Evolutionary conservation across 2,329 filamentous ascomycete species (phyloP).

Genomic region (Leptosphaerulina australis): DNA sequence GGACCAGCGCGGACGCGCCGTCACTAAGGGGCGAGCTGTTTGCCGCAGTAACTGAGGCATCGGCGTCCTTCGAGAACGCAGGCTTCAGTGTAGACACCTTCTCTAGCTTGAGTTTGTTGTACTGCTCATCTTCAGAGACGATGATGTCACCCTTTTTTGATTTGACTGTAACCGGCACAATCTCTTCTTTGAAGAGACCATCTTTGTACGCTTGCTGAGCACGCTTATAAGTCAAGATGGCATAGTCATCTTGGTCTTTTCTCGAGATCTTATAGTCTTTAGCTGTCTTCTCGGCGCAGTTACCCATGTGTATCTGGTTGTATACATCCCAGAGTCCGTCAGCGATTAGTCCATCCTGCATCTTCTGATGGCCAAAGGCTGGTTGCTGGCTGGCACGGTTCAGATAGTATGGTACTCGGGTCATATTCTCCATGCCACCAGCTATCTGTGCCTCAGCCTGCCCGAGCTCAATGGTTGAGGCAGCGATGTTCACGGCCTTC

Average conservation of each 20-base stretch:
- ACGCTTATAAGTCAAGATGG: constrained; percentile 85
- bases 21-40: constrained; percentile 96
- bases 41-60: constrained; percentile 90
- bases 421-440: constrained; percentile 99
- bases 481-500: constrained; percentile 88
- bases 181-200: constrained; percentile 84
- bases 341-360: constrained; percentile 92
- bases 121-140: constrained; percentile 85
- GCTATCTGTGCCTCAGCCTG: constrained; percentile 87
- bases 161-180: constrained; percentile 85
- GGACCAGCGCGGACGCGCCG: constrained; percentile 85
- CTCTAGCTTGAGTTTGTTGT: constrained; percentile 82
- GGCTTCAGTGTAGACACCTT: constrained; percentile 88
- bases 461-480: constrained; percentile 92
- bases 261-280: constrained; percentile 83
- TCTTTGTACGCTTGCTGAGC: constrained; percentile 88
- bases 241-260: constrained; percentile 88
- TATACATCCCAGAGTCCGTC: constrained; percentile 97
- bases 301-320: constrained; percentile 96
- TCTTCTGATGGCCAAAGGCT: constrained; percentile 82
- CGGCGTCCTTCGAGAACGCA: constrained; percentile 86
- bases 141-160: constrained; percentile 78
- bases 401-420: constrained; percentile 87
- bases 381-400: constrained; percentile 81
- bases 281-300: constrained; percentile 92